Evolutionary conservation across 2,329 filamentous ascomycete species (phyloP).

Genomic region (Canariomyces notabilis): DNA sequence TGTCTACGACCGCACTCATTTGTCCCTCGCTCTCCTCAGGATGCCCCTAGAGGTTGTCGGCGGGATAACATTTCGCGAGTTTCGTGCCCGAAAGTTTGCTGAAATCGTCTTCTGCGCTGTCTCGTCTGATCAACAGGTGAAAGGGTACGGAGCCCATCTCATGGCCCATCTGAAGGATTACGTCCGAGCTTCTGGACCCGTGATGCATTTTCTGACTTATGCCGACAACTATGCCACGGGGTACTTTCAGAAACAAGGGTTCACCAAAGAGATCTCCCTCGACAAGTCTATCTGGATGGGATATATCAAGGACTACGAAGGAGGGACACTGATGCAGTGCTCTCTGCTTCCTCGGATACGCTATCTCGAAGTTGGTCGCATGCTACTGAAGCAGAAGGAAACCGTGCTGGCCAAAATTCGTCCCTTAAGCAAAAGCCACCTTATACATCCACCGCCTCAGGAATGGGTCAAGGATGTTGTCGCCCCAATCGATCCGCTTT

Average conservation of each 20-base stretch:
- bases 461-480: slow-evolving; percentile 62
- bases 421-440: slow-evolving; percentile 79
- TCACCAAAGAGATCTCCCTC: slow-evolving; percentile 94
- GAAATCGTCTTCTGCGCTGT: slow-evolving; percentile 99
- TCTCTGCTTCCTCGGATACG: slow-evolving; percentile 91
- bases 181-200: slow-evolving; percentile 90
- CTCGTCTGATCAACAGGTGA: slow-evolving; percentile 95
- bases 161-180: slow-evolving; percentile 99
- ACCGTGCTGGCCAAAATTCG: slow-evolving; percentile 90
- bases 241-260: slow-evolving; percentile 98
- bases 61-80: slow-evolving; percentile 93
- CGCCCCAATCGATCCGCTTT: slow-evolving; percentile 72
- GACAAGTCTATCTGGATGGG: slow-evolving; percentile 94
- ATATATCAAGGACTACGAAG: slow-evolving; percentile 99
- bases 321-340: slow-evolving; percentile 98
- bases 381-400: slow-evolving; percentile 96
- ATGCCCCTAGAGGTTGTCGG: slow-evolving; percentile 93
- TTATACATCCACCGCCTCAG: slow-evolving; percentile 76
- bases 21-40: slow-evolving; percentile 97
- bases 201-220: slow-evolving; percentile 98
- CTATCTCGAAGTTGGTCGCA: slow-evolving; percentile 84
- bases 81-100: slow-evolving; percentile 86
- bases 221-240: slow-evolving; percentile 99
- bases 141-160: slow-evolving; percentile 93
- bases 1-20: slow-evolving; percentile 92